Conservation (phyloP, 345 rosid genomes). For the Sisymbrium irio region DNA sequence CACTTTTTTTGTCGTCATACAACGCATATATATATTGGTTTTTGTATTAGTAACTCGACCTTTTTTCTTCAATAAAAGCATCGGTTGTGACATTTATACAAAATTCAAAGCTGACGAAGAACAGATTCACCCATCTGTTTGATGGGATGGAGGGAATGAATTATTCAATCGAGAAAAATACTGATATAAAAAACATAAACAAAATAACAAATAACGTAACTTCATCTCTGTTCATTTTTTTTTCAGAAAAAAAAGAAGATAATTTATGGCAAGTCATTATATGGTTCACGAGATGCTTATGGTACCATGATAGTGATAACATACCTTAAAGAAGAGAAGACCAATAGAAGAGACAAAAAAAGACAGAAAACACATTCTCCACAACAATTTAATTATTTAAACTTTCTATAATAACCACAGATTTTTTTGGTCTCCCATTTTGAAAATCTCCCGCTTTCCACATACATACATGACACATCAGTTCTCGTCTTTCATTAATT, state of each 20-base stretch:
- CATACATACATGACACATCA: not conserved
- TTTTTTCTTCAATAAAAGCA: constrained; percentile 9
- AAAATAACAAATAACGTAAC: not conserved
- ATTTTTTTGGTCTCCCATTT: constrained; percentile 34
- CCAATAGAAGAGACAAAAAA: constrained; percentile 36
- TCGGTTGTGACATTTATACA: not conserved
- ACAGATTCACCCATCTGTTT: constrained; percentile 18
- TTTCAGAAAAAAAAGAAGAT: not conserved
- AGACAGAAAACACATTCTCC: constrained; percentile 32
- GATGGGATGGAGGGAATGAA: constrained; percentile 1
- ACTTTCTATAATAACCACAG: constrained; percentile 6
- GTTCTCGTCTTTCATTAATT: constrained; percentile 7
- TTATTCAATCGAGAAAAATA: constrained; percentile 7
- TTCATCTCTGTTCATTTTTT: constrained; percentile 19
- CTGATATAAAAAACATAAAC: constrained; percentile 24
- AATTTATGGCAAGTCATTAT: constrained; percentile 30
- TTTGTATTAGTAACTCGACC: not conserved
- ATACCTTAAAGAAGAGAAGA: constrained; percentile 28
- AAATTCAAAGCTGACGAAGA: constrained; percentile 20
- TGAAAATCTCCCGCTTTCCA: constrained; percentile 25
- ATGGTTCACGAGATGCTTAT: constrained; percentile 40
- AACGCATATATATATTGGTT: not conserved
- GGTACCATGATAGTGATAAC: constrained; percentile 34
- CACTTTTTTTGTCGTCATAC: too few species aligned
- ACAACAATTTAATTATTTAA: not conserved